Evolutionary conservation across 305 asterid species (phyloP), one percentile per base, ranked within the genome.

Genomic region (Fraxinus platypoda): DNA sequence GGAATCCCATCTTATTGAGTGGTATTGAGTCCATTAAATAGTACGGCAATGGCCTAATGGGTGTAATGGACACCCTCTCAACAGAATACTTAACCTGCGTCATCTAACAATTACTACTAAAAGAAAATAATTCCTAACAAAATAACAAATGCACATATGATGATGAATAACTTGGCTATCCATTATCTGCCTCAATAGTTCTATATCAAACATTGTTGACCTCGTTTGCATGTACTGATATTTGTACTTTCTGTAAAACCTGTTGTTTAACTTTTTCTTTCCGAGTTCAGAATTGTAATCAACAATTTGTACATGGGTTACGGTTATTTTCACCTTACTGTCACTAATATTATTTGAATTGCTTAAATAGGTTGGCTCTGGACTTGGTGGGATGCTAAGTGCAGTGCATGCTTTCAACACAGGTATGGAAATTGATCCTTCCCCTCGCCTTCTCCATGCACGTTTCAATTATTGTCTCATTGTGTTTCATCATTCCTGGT

Each of bases 351-450:
- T 73, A 34, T 38, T 54, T 79, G 12, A 25, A 64, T 75, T 1
- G 17, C 26, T 73, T 80, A 21, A 68, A 77, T 84, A 92, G 97
- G 94, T 92, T 87, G 97, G 97, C 72, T 88, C 92, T 12, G 97
- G 94, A 68, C 79, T 93, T 6, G 96, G 97, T 81, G 97, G 94
- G 75, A 84, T 93, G 91, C 93, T 93, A 82, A 90, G 92, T 89
- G 90, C 94, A 81, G 86, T 93, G 85, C 91, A 90, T 88, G 94
- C 89, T 79, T 88, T 92, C 83, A 92, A 93, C 80, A 90, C 94
- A 80, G 98, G 98, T 88, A 81, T 49, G 73, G 19, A 41, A 52
- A 74, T 46, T 59, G 33, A 79, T n/a, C 30, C 19, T 31, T 75
- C 46, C 21, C 54, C 34, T 28, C 75, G 75, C 17, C 54, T 83